These are phyloP conservation scores for Thermoascus crustaceus DNA, from an alignment of 2,329 filamentous ascomycete species.

Conservation along the genomic window DNA sequence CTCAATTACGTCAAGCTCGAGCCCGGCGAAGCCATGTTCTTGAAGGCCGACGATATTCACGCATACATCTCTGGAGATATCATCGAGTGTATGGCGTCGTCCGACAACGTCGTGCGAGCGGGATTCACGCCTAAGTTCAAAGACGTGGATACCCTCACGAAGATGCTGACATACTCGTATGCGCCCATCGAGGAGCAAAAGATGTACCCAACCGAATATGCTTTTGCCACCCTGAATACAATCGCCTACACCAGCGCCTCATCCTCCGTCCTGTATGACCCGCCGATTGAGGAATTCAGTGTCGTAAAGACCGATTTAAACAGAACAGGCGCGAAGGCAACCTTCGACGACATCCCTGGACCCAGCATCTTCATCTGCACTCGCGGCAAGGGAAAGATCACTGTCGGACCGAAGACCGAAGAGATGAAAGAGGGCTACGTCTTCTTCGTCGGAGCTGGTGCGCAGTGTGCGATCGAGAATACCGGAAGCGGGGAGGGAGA, in stretches of 20 bases:
- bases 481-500: conserved; percentile 42
- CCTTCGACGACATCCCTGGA: conserved; percentile 77
- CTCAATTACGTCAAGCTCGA: conserved; percentile 86
- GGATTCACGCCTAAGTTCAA: conserved; percentile 99
- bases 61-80: conserved; percentile 75
- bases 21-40: conserved; percentile 88
- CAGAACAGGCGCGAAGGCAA: conserved; percentile 65
- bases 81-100: conserved; percentile 97
- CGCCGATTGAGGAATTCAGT: conserved; percentile 92
- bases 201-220: conserved; percentile 77
- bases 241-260: conserved; percentile 71
- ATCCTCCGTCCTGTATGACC: conserved; percentile 71
- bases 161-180: conserved; percentile 91
- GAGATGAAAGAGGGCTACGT: conserved; percentile 66
- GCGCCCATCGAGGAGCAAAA: conserved; percentile 93
- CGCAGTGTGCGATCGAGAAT: conserved; percentile 71
- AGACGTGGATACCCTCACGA: conserved; percentile 78
- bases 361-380: conserved; percentile 94
- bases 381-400: conserved; percentile 69
- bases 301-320: conserved; percentile 75
- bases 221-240: conserved; percentile 76
- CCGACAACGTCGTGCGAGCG: conserved; percentile 96
- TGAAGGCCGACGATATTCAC: conserved; percentile 94
- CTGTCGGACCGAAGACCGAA: conserved; percentile 72
- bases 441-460: conserved; percentile 80